phyloP scores from a whole-genome alignment of 2,329 filamentous ascomycete genomes.

The Podosphaera fusca region DNA sequence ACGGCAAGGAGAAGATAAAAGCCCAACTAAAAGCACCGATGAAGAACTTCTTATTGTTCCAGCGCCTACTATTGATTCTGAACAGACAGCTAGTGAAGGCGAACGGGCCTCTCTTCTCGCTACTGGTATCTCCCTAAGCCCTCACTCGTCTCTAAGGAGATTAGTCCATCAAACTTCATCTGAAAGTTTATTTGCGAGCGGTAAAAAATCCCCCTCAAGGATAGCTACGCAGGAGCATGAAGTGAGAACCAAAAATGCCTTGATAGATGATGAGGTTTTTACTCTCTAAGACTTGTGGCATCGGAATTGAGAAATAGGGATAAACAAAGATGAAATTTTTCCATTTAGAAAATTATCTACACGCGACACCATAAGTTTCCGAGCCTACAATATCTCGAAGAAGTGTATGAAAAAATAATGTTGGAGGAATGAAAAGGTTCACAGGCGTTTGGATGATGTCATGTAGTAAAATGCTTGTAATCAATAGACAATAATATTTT shows the following conservation, averaged over 20 bases:
- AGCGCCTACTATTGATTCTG: conserved; percentile 16
- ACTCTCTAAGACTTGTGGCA: too few species aligned
- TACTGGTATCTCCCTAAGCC: conserved; percentile 5
- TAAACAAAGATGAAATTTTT: too few species aligned
- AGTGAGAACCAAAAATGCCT: conserved; percentile 14
- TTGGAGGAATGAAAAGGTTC: too few species aligned
- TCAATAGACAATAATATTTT: too few species aligned
- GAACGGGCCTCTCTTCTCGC: neutral
- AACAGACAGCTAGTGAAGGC: conserved; percentile 2
- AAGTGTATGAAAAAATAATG: too few species aligned
- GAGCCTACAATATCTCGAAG: too few species aligned
- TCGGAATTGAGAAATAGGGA: too few species aligned
- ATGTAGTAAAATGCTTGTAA: too few species aligned
- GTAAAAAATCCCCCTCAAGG: conserved; percentile 10
- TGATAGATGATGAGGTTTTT: conserved; percentile 13
- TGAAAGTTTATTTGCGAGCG: conserved; percentile 15
- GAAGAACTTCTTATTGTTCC: conserved; percentile 40
- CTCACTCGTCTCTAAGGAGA: conserved; percentile 10
- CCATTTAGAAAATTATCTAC: too few species aligned
- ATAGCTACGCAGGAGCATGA: conserved; percentile 17
- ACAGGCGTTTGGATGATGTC: too few species aligned
- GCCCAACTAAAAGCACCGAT: conserved; percentile 18
- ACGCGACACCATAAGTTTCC: too few species aligned
- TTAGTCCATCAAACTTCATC: conserved; percentile 9
- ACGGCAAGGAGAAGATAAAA: conserved; percentile 16